Percentiles rank a stretch among this genome's conserved stretches.
phyloP scores from a whole-genome alignment of 2,329 filamentous ascomycete genomes.

The Neofusicoccum umdonicola region DNA sequence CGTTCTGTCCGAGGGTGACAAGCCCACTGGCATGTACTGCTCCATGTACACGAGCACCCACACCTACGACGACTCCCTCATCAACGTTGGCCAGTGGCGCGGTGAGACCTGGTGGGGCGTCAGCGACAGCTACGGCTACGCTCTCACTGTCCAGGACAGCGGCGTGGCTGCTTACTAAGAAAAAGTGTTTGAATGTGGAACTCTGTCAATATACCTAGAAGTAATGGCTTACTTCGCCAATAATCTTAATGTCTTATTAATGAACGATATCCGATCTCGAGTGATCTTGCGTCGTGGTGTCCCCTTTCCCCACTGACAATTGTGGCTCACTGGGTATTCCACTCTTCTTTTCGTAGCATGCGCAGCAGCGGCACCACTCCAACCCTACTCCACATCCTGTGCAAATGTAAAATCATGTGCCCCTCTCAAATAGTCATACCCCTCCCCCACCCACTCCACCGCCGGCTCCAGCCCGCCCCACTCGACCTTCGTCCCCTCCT shows the following conservation, averaged over 20 bases:
- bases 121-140: not conserved
- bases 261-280: too few relatives aligned
- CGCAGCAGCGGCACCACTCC: too few relatives aligned
- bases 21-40: conserved; percentile 27
- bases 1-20: conserved; percentile 23
- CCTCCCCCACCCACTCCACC: not conserved
- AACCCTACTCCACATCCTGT: not conserved
- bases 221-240: too few relatives aligned
- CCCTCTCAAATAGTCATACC: not conserved
- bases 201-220: too few relatives aligned
- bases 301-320: too few relatives aligned
- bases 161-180: not conserved
- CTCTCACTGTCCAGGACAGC: not conserved
- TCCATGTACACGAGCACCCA: conserved; percentile 24
- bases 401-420: conserved; percentile 1
- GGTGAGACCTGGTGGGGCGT: not conserved
- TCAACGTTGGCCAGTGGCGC: not conserved
- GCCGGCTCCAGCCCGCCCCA: not conserved
- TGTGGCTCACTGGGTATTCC: too few relatives aligned
- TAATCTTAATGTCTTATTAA: too few relatives aligned
- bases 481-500: not conserved
- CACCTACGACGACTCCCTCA: not conserved
- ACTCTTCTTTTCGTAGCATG: too few relatives aligned
- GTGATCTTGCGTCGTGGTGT: too few relatives aligned
- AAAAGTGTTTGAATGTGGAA: too few relatives aligned